Conservation (phyloP, 2,329 filamentous ascomycete genomes). For the Pseudogymnoascus sp. region DNA sequence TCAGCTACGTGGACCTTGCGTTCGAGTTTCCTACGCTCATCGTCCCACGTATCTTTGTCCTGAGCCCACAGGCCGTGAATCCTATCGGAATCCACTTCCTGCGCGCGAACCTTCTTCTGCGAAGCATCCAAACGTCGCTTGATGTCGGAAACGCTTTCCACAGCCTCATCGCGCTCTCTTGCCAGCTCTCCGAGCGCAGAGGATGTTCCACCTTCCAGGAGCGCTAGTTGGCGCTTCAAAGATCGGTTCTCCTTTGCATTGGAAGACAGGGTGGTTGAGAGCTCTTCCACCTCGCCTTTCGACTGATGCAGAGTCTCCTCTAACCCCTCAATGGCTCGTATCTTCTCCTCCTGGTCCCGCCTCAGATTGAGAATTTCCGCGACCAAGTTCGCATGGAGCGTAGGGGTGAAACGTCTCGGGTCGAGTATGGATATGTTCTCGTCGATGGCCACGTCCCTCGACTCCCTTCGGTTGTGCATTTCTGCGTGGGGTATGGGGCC, state of each 20-base stretch:
- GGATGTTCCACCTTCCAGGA: constrained; percentile 80
- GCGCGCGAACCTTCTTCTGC: constrained; percentile 67
- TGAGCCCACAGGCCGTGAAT: constrained; percentile 73
- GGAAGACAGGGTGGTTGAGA: constrained; percentile 53
- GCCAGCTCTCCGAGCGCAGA: constrained; percentile 77
- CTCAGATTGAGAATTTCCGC: constrained; percentile 85
- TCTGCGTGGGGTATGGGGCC: constrained; percentile 40
- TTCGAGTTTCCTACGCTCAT: constrained; percentile 73
- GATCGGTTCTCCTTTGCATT: constrained; percentile 69
- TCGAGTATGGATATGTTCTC: constrained; percentile 67
- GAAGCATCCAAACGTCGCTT: constrained; percentile 67
- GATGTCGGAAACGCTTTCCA: constrained; percentile 62
- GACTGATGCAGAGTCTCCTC: constrained; percentile 65
- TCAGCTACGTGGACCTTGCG: constrained; percentile 86
- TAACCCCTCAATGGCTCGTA: constrained; percentile 74
- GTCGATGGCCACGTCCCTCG: constrained; percentile 52
- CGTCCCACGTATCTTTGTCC: constrained; percentile 78
- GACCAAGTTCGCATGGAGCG: constrained; percentile 85
- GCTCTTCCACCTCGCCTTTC: constrained; percentile 63
- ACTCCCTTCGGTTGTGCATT: constrained; percentile 41
- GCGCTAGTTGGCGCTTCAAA: constrained; percentile 73
- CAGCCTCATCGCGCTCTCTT: constrained; percentile 76
- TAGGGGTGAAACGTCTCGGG: constrained; percentile 87
- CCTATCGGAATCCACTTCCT: constrained; percentile 75
- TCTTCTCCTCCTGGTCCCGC: constrained; percentile 84